Evolutionary conservation across 208 protist species (phyloP).

Genomic region (Phytomonas sp.): DNA sequence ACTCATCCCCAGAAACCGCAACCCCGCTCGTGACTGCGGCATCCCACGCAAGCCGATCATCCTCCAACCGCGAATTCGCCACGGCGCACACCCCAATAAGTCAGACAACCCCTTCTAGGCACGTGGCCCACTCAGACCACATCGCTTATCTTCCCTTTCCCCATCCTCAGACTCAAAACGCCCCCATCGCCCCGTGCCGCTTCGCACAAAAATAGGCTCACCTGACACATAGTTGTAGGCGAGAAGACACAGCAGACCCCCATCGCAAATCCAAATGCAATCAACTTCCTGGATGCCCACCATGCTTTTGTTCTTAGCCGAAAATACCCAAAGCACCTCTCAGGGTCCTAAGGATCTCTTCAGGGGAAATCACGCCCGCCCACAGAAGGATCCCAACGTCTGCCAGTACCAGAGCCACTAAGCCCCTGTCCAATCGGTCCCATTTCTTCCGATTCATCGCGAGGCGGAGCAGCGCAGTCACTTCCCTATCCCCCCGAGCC

Average conservation of each 20-base stretch:
- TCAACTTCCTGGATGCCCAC: neutral
- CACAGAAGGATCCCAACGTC: neutral
- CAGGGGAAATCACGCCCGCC: neutral
- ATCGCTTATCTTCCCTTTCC: neutral
- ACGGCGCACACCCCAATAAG: too few species aligned
- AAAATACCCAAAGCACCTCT: neutral
- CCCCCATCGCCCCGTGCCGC: neutral
- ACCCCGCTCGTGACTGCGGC: neutral
- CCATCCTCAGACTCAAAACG: neutral
- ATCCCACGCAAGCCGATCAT: neutral
- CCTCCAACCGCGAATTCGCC: too few species aligned
- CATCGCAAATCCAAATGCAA: neutral
- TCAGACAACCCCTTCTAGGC: neutral
- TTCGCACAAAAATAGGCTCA: neutral
- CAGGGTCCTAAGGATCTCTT: neutral
- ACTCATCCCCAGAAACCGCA: neutral
- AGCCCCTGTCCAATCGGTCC: neutral
- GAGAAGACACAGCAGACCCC: neutral
- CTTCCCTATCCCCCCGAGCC: neutral
- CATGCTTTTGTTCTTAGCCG: neutral
- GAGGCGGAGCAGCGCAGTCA: neutral
- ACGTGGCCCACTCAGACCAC: neutral
- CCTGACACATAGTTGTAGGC: neutral
- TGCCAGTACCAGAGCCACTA: neutral
- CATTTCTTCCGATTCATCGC: neutral